These are phyloP conservation scores for Selenicereus undatus DNA, from an alignment of 148 eudicot species.

Conservation along the genomic window DNA sequence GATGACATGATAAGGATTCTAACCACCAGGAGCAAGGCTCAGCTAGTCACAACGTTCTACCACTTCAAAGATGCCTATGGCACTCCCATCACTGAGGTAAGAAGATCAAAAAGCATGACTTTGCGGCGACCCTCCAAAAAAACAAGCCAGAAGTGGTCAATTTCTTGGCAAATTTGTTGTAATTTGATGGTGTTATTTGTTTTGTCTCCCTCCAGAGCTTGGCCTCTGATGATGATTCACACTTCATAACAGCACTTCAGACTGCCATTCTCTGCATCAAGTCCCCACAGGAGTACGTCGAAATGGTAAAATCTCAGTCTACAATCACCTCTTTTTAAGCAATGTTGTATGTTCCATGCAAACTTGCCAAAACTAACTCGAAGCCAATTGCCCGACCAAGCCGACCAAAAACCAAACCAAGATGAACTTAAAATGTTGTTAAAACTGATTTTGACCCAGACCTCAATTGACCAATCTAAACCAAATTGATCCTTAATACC, in stretches of 20 bases:
- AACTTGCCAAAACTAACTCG: neutral
- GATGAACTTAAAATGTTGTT: neutral
- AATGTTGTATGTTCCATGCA: neutral
- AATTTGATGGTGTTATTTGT: neutral
- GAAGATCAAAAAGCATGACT: neutral
- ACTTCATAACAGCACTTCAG: slow-evolving; percentile 41
- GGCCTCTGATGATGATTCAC: slow-evolving; percentile 30
- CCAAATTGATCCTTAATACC: neutral
- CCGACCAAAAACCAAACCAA: neutral
- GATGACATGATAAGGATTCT: slow-evolving; percentile 73
- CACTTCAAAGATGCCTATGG: slow-evolving; percentile 62
- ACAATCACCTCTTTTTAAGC: neutral
- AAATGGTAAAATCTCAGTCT: slow-evolving; percentile 35
- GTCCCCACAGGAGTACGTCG: slow-evolving; percentile 61
- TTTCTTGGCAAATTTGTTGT: neutral
- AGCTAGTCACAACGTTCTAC: slow-evolving; percentile 68
- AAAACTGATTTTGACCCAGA: neutral
- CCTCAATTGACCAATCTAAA: neutral
- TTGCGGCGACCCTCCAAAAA: neutral
- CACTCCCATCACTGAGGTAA: slow-evolving; percentile 70
- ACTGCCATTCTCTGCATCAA: slow-evolving; percentile 56
- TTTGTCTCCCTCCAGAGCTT: slow-evolving; percentile 19
- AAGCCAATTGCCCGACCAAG: neutral
- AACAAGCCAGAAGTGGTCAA: neutral
- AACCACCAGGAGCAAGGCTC: slow-evolving; percentile 81